phyloP scores from a whole-genome alignment of 2,329 filamentous ascomycete genomes.

The Zymoseptoria passerinii region DNA sequence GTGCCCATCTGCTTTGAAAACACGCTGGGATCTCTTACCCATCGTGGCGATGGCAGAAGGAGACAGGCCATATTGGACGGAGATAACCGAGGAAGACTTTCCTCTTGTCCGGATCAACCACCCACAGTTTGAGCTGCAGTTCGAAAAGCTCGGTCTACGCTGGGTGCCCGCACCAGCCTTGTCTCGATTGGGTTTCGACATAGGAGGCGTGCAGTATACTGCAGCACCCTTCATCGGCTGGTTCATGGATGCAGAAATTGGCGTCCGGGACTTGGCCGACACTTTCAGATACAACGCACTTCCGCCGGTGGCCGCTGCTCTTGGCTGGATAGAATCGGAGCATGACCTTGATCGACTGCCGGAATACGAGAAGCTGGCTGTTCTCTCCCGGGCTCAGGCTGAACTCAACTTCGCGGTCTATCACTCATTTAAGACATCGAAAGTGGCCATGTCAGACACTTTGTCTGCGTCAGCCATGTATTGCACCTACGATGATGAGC shows the following conservation, averaged over 20 bases:
- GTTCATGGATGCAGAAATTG: slow-evolving; percentile 11
- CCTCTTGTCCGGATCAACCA: slow-evolving; percentile 4
- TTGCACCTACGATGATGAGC: slow-evolving; percentile 5
- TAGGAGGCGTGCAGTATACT: slow-evolving; percentile 8
- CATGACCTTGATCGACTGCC: slow-evolving; percentile 2
- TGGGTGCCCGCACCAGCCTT: slow-evolving; percentile 8
- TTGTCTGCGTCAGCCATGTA: slow-evolving; percentile 4
- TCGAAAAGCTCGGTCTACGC: slow-evolving; percentile 4
- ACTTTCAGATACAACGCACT: slow-evolving; percentile 3
- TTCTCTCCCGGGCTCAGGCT: slow-evolving; percentile 3
- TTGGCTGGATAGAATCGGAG: slow-evolving; percentile 1
- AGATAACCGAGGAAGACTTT: slow-evolving; percentile 1
- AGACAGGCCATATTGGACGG: slow-evolving; percentile 1
- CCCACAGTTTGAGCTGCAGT: not conserved
- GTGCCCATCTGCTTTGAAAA: slow-evolving; percentile 1
- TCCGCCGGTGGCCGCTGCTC: slow-evolving; percentile 1
- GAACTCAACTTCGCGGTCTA: slow-evolving; percentile 6
- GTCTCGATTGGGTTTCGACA: slow-evolving; percentile 6
- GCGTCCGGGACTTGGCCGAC: slow-evolving; percentile 5
- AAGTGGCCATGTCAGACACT: slow-evolving; percentile 5
- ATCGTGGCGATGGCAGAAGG: slow-evolving; percentile 7
- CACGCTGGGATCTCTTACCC: slow-evolving; percentile 7
- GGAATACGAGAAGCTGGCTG: slow-evolving; percentile 2
- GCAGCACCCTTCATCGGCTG: slow-evolving; percentile 9
- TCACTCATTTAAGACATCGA: slow-evolving; percentile 1